Evolutionary conservation across 805 yeast species (phyloP).

Genomic region (Saccharomycopsis schoenii): DNA sequence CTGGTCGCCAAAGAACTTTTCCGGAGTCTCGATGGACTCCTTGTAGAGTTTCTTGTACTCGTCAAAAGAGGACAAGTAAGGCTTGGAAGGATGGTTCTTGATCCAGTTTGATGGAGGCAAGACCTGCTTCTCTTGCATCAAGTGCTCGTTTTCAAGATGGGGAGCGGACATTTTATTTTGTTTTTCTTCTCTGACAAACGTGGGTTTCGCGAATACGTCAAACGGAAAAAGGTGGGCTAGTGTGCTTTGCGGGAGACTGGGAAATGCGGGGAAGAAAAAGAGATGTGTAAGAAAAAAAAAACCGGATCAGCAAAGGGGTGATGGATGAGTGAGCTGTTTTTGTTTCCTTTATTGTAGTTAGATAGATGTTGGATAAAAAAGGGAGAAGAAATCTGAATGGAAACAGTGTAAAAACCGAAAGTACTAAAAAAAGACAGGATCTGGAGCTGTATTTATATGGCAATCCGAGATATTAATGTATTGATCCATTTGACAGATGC

Average conservation of each 20-base stretch:
- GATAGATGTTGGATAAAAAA: too few species aligned
- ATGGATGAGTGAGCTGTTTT: too few species aligned
- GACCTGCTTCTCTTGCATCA: constrained; percentile 24
- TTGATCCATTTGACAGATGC: too few species aligned
- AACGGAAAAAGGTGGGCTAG: not conserved
- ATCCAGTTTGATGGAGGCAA: constrained; percentile 17
- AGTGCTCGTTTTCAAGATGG: constrained; percentile 24
- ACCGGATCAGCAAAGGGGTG: too few species aligned
- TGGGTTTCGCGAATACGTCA: not conserved
- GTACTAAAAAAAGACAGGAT: not conserved
- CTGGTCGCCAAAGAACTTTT: constrained; percentile 42
- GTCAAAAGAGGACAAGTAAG: constrained; percentile 39
- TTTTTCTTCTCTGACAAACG: too few species aligned
- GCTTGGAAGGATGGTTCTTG: constrained; percentile 32
- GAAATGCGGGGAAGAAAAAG: too few species aligned
- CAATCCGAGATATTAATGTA: too few species aligned
- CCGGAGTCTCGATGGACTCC: constrained; percentile 48
- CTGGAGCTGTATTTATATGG: too few species aligned
- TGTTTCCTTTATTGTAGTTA: too few species aligned
- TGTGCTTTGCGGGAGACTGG: too few species aligned
- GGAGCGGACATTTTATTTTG: not conserved
- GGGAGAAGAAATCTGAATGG: too few species aligned
- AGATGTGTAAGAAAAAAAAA: too few species aligned
- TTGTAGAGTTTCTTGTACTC: constrained; percentile 42
- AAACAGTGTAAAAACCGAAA: not conserved